Conservation (phyloP, 1,139 yeast species). For the Geotrichum aggregatum region DNA sequence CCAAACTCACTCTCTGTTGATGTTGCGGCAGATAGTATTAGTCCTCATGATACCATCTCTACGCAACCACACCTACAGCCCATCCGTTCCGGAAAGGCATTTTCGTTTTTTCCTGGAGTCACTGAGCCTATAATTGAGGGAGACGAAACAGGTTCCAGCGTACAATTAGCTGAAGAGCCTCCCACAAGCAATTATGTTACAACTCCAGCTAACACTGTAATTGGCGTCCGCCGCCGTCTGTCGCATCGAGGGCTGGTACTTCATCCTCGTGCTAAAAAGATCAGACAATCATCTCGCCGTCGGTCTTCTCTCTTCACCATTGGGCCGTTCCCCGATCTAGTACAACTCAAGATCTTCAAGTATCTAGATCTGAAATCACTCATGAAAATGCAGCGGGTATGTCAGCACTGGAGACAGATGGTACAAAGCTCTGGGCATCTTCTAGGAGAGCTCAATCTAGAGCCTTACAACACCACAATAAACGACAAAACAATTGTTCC, state of each 20-base stretch:
- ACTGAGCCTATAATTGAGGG: slow-evolving; percentile 14
- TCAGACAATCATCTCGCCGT: slow-evolving; percentile 44
- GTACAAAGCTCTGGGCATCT: slow-evolving; percentile 54
- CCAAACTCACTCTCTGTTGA: too few species aligned
- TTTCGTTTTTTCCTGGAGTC: slow-evolving; percentile 3
- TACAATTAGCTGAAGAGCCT: neutral
- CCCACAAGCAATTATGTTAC: neutral
- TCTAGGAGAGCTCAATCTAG: slow-evolving; percentile 50
- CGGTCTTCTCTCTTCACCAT: slow-evolving; percentile 54
- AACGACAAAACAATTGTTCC: slow-evolving; percentile 54
- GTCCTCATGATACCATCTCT: neutral
- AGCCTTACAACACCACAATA: slow-evolving; percentile 57
- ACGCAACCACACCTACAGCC: too few species aligned
- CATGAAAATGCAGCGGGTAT: slow-evolving; percentile 54
- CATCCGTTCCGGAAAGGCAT: slow-evolving; percentile 4
- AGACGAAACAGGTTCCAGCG: slow-evolving; percentile 14
- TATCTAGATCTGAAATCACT: slow-evolving; percentile 51
- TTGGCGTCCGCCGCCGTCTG: slow-evolving; percentile 10
- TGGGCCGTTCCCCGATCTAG: slow-evolving; percentile 57
- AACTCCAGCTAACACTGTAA: neutral
- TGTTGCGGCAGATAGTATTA: too few species aligned
- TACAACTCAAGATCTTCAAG: slow-evolving; percentile 52
- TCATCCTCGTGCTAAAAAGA: slow-evolving; percentile 25
- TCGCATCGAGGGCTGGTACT: slow-evolving; percentile 17
- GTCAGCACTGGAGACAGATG: slow-evolving; percentile 64